Conservation (phyloP, 164 flowering plant genomes). For the Tinospora cordifolia region DNA sequence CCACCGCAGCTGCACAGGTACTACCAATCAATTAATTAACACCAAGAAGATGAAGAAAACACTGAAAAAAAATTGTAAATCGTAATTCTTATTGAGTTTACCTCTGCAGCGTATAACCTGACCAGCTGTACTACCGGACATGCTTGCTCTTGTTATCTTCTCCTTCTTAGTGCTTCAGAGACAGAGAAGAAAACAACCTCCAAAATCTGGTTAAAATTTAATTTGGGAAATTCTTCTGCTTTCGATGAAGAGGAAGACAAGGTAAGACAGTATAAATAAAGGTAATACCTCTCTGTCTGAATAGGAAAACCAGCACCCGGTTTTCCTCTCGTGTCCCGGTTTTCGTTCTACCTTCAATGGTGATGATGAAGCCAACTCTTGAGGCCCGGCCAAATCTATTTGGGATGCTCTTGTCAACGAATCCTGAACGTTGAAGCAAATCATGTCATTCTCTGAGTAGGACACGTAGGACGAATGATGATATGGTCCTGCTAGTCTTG, state of each 20-base stretch:
- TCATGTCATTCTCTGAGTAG: no score
- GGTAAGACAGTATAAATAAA: neutral
- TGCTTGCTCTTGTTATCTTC: neutral
- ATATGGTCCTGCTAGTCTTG: no score
- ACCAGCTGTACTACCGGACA: slow-evolving; percentile 23
- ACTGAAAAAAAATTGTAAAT: neutral
- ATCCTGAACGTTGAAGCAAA: no score
- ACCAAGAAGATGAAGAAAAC: neutral
- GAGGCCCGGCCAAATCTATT: no score
- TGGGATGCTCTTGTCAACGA: no score
- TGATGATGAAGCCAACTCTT: no score
- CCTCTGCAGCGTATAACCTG: slow-evolving; percentile 37
- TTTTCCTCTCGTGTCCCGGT: neutral
- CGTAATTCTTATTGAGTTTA: neutral
- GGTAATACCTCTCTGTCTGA: neutral
- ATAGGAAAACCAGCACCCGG: neutral
- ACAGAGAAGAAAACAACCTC: no score
- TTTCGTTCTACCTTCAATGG: no score
- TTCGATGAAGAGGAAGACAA: neutral
- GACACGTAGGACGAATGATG: no score
- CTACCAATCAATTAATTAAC: neutral
- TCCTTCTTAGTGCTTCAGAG: neutral
- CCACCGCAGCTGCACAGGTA: slow-evolving; percentile 38
- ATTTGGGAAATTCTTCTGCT: neutral
- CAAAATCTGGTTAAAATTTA: no score